A percentile compares a stretch with the other conserved stretches of the same genome.
Conservation (phyloP, 2,329 filamentous ascomycete species). For the Tolypocladium amazonense region DNA sequence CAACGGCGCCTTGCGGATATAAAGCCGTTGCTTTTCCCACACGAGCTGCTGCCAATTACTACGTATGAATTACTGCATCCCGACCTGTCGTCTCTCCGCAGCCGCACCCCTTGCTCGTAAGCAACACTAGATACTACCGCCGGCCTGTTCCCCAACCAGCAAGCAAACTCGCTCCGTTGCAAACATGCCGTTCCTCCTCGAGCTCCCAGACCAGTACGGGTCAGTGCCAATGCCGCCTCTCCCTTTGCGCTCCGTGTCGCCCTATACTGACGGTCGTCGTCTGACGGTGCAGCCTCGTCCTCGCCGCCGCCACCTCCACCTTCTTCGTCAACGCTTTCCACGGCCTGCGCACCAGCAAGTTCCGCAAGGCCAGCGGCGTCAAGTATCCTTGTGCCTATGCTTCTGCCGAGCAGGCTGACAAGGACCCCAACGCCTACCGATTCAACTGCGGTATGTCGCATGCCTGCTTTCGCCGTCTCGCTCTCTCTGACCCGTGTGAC, state of each 20-base stretch:
- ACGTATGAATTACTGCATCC: neutral
- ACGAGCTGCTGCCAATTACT: neutral
- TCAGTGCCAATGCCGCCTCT: slow-evolving; percentile 18
- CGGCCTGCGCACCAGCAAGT: slow-evolving; percentile 29
- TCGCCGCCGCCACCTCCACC: slow-evolving; percentile 44
- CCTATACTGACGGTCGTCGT: neutral
- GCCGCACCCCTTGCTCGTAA: neutral
- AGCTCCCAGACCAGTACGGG: slow-evolving; percentile 40
- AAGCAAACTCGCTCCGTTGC: neutral
- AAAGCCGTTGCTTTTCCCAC: neutral
- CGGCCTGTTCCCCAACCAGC: neutral
- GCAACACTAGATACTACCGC: neutral
- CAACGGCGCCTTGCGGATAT: neutral
- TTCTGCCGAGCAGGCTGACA: slow-evolving; percentile 38
- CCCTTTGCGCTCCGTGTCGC: neutral
- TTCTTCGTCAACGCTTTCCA: slow-evolving; percentile 49
- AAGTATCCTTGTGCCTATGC: slow-evolving; percentile 49
- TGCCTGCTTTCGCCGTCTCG: neutral
- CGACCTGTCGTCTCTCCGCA: neutral
- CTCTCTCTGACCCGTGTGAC: slow-evolving; percentile 6
- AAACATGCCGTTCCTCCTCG: slow-evolving; percentile 32
- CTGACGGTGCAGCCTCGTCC: slow-evolving; percentile 43
- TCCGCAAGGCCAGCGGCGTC: slow-evolving; percentile 42
- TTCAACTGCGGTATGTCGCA: slow-evolving; percentile 50
- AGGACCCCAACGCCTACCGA: slow-evolving; percentile 39